These are phyloP conservation scores for Umbelopsis sp. DNA, from an alignment of 192 early-diverging fungal species.

Conservation along the genomic window DNA sequence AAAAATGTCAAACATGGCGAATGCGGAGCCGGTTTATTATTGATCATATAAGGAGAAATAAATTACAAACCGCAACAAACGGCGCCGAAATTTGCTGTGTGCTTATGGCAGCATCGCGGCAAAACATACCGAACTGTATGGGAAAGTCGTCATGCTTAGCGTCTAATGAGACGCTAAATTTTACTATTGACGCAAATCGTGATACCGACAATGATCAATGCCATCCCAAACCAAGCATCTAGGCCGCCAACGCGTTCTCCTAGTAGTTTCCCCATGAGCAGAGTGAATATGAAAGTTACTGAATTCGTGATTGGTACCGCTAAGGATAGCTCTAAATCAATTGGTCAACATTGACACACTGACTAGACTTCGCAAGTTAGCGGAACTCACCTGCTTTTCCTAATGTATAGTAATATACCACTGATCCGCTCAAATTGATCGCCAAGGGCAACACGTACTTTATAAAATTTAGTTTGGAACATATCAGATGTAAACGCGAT, in stretches of 20 bases:
- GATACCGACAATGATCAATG: constrained; percentile 68
- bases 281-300: constrained; percentile 85
- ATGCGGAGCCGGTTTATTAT: no score
- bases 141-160: no score
- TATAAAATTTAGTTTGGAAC: neutral
- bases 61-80: no score
- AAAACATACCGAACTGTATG: no score
- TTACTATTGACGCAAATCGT: constrained; percentile 65
- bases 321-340: constrained; percentile 74
- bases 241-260: constrained; percentile 74
- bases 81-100: no score
- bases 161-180: constrained; percentile 2
- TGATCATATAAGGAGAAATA: no score
- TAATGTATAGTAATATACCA: constrained; percentile 92
- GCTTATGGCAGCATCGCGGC: no score
- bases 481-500: neutral
- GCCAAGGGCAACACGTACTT: constrained; percentile 84
- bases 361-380: neutral
- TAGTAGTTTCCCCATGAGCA: constrained; percentile 74
- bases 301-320: constrained; percentile 94
- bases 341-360: constrained; percentile 3
- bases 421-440: constrained; percentile 90
- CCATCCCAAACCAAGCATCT: constrained; percentile 71
- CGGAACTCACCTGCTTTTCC: constrained; percentile 61
- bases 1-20: no score